Conservation (phyloP, 371 early-diverging fungal species). For the Coemansia sp. region DNA sequence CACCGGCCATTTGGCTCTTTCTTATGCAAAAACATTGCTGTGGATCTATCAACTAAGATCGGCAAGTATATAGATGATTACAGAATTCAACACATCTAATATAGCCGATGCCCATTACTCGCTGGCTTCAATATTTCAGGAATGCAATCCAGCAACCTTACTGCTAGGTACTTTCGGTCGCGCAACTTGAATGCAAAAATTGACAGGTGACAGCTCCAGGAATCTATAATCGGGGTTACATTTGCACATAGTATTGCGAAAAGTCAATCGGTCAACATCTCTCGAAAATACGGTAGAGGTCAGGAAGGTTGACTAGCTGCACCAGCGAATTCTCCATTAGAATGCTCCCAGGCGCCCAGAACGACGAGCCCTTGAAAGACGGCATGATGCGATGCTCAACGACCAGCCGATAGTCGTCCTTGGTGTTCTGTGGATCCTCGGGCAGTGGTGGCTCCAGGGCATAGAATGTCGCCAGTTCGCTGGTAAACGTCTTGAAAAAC, state of each 20-base stretch:
- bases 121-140: too few relatives aligned
- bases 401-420: constrained; percentile 57
- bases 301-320: constrained; percentile 79
- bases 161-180: too few relatives aligned
- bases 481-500: constrained; percentile 72
- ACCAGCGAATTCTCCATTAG: constrained; percentile 59
- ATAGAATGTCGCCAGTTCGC: constrained; percentile 78
- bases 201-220: too few relatives aligned
- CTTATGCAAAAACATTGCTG: too few relatives aligned
- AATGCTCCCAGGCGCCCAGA: constrained; percentile 63
- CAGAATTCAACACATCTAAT: too few relatives aligned
- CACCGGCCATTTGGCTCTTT: too few relatives aligned
- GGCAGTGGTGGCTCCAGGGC: constrained; percentile 66
- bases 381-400: constrained; percentile 80
- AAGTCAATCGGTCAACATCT: constrained; percentile 60
- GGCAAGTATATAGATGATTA: too few relatives aligned
- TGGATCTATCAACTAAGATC: too few relatives aligned
- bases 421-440: constrained; percentile 22
- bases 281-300: constrained; percentile 92
- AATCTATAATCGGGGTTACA: too few relatives aligned
- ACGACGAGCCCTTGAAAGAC: constrained; percentile 61
- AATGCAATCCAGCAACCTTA: too few relatives aligned
- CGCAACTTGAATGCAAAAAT: too few relatives aligned
- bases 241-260: background rate
- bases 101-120: too few relatives aligned